These are phyloP conservation scores for Xylaria curta DNA, from an alignment of 495 filamentous ascomycete species.

Conservation along the genomic window DNA sequence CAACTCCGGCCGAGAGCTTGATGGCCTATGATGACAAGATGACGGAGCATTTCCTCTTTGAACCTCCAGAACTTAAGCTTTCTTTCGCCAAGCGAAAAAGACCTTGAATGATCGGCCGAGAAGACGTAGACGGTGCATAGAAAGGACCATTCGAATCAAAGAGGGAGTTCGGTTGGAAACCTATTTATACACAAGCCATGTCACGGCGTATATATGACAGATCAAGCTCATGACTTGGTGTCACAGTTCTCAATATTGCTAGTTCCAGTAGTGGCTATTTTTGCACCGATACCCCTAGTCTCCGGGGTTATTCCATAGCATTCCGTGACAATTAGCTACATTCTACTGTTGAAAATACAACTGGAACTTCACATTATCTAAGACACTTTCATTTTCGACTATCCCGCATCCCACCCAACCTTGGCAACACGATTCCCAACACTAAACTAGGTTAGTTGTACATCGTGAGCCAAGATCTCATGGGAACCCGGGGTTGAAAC, in stretches of 20 bases:
- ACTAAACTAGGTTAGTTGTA: not conserved
- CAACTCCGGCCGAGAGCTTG: not conserved
- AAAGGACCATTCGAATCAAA: too few relatives aligned
- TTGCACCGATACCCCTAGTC: too few relatives aligned
- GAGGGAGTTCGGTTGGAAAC: not conserved
- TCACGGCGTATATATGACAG: too few relatives aligned
- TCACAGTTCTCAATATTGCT: too few relatives aligned
- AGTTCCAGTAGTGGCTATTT: too few relatives aligned
- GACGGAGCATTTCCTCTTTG: conserved; percentile 7
- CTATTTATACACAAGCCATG: not conserved
- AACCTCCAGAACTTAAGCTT: not conserved
- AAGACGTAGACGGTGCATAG: not conserved
- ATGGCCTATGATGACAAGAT: not conserved
- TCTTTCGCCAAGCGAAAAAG: not conserved
- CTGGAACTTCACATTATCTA: not conserved
- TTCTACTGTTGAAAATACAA: not conserved
- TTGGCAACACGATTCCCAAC: not conserved
- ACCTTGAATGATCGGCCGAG: not conserved
- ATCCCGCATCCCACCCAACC: too few relatives aligned
- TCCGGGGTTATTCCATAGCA: too few relatives aligned
- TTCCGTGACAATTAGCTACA: too few relatives aligned
- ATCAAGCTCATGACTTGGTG: too few relatives aligned
- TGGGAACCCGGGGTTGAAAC: not conserved
- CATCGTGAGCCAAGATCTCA: not conserved
- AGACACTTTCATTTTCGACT: not conserved